Percentiles rank a stretch among this genome's conserved stretches.
These are phyloP conservation scores for Phytophthora cryptogea DNA, from an alignment of 352 stramenopile genomes.

Conservation along the genomic window DNA sequence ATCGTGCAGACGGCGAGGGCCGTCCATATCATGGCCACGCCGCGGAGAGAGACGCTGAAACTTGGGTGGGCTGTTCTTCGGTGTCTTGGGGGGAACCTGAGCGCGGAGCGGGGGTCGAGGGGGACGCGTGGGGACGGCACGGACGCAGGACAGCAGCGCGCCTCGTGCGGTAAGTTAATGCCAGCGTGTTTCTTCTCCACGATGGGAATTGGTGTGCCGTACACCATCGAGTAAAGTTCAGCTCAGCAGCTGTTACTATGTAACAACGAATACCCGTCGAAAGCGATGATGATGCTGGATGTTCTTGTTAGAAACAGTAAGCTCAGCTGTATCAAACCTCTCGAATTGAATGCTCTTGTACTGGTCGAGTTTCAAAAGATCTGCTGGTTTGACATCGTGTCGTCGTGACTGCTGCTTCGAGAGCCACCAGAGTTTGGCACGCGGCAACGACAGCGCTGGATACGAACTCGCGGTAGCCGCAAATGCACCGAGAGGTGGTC, in stretches of 20 bases:
- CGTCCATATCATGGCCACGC: constrained; percentile 42
- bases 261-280: too few relatives aligned
- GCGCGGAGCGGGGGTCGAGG: background rate
- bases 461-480: too few relatives aligned
- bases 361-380: background rate
- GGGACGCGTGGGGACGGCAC: background rate
- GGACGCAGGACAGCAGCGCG: constrained; percentile 2
- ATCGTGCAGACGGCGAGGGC: constrained; percentile 36
- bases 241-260: too few relatives aligned
- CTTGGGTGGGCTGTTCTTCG: constrained; percentile 13
- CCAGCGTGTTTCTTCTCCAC: constrained; percentile 9
- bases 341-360: background rate
- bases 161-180: constrained; percentile 20
- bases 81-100: background rate
- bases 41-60: constrained; percentile 16
- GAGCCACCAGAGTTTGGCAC: constrained; percentile 9
- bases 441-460: background rate
- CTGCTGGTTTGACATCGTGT: constrained; percentile 5
- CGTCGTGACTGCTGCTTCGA: constrained; percentile 8
- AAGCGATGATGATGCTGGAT: too few relatives aligned
- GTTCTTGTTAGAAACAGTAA: too few relatives aligned
- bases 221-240: constrained; percentile 13
- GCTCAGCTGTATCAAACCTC: background rate
- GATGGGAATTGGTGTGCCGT: constrained; percentile 14
- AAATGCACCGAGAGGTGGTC: constrained; percentile 1